A percentile compares a stretch with the other conserved stretches of the same genome.
phyloP scores from a whole-genome alignment of 1,139 yeast genomes.

The Hyphopichia burtonii region DNA sequence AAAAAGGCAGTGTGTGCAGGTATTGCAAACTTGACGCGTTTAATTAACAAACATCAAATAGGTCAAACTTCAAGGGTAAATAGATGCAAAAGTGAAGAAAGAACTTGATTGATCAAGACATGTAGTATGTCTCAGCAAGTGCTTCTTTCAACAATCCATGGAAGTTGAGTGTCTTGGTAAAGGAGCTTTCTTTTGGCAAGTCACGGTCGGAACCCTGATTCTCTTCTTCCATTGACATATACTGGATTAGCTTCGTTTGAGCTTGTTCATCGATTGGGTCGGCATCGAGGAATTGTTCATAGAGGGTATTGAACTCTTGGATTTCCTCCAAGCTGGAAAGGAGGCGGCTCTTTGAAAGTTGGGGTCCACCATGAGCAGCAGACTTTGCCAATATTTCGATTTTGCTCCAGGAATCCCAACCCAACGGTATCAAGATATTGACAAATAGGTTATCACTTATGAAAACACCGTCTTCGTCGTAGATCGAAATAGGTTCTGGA shows the following conservation, averaged over 20 bases:
- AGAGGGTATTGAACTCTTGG: constrained; percentile 10
- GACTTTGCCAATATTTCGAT: constrained; percentile 45
- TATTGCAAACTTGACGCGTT: no score
- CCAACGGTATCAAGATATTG: constrained; percentile 44
- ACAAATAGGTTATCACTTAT: constrained; percentile 1
- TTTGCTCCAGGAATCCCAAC: constrained; percentile 52
- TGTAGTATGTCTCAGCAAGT: not conserved
- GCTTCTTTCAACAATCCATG: not conserved
- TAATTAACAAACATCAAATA: no score
- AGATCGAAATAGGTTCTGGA: constrained; percentile 11
- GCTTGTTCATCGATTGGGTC: not conserved
- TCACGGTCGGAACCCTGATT: not conserved
- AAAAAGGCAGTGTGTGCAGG: not conserved
- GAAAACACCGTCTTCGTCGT: constrained; percentile 5
- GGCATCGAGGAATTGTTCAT: constrained; percentile 9
- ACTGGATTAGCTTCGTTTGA: not conserved
- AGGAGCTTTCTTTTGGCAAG: not conserved
- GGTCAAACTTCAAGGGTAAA: no score
- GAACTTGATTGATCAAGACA: not conserved
- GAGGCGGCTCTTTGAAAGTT: constrained; percentile 1
- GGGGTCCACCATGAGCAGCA: constrained; percentile 3
- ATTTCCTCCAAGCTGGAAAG: constrained; percentile 12
- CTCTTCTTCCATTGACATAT: not conserved
- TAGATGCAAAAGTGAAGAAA: not conserved
- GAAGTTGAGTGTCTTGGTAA: not conserved